These are phyloP conservation scores for Castanea sativa DNA, from an alignment of 306 rosid species.

Conservation along the genomic window DNA sequence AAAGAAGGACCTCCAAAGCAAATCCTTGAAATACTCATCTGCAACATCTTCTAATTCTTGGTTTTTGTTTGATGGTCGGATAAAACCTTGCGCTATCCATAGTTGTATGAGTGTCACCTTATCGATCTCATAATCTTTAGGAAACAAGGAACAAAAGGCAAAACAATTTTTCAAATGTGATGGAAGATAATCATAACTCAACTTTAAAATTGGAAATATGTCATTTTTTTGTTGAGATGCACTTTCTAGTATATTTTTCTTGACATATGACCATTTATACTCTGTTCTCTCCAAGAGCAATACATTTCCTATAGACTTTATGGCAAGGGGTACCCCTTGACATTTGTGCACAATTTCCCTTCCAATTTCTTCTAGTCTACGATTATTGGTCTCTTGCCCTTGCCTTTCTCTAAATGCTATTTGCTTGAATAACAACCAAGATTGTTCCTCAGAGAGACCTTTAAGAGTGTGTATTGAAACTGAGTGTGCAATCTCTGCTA, in stretches of 20 bases:
- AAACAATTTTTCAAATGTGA: too few relatives aligned
- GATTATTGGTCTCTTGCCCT: constrained; percentile 7
- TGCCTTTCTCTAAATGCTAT: constrained; percentile 13
- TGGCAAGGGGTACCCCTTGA: constrained; percentile 18
- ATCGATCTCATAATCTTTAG: too few relatives aligned
- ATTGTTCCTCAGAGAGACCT: constrained; percentile 13
- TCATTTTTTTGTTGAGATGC: constrained; percentile 11
- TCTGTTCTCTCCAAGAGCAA: constrained; percentile 17
- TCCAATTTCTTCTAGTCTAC: constrained; percentile 14
- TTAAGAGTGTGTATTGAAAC: background rate
- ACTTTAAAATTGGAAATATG: constrained; percentile 29
- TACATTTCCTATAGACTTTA: constrained; percentile 33
- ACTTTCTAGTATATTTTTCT: constrained; percentile 26
- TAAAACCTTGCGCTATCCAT: too few relatives aligned
- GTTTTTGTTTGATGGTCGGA: too few relatives aligned
- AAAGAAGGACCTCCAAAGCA: too few relatives aligned
- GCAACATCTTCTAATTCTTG: too few relatives aligned
- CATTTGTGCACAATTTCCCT: constrained; percentile 28
- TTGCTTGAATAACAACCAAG: constrained; percentile 28
- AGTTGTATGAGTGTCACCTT: too few relatives aligned
- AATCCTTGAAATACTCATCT: too few relatives aligned
- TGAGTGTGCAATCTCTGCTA: constrained; percentile 8
- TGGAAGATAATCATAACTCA: too few relatives aligned
- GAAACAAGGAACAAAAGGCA: too few relatives aligned
- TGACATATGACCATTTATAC: constrained; percentile 35